Base-by-base conservation (phyloP, 768 basidiomycete species). In the Mycena capillaripes region DNA sequence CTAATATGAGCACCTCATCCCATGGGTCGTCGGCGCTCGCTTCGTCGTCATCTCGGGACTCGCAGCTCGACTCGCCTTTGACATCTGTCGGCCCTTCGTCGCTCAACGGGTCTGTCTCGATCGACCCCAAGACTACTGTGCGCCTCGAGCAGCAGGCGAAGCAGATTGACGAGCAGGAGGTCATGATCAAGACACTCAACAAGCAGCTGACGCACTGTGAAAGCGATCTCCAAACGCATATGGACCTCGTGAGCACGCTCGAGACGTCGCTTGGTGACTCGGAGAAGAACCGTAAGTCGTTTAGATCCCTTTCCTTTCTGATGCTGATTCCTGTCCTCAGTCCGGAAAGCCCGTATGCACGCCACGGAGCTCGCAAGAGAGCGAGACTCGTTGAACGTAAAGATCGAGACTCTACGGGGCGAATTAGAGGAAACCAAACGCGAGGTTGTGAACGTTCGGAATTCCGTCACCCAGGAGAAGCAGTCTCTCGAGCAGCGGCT, bases 131-230 rank as follows among this genome's bases (percentile, higher is more conserved):
- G 81, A 69, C 89, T 7, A 75, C 82, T 2, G 84, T 81, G 50
- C 90, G 89, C 77, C 76, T 96, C 10, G 94, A 95, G 77, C 90
- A 93, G 71, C 94, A 94, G 81, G 81, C 89, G 23, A 93, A 92
- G 77, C 91, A 89, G 55, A 83, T 96, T 42, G 93, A 91, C 16
- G 96, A 97, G 84, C 93, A 95, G 79, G 93, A 95, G 76, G 89
- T 87, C 60, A 97, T 96, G 93, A 95, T 97, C 84, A 94, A 95
- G 82, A 96, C 94, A 27, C 88, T 98, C 72, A 97, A 96, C 82
- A 97, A 97, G 81, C 96, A 97, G 81, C 81, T 98, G 57, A 91
- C 91, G n/a, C 96, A 97, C 80, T 97, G 95, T 78, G 97, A 98
- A 83, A 90, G 88, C 72, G 96, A 98, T 81, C 85, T 97, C 73